Conservation (phyloP, 139 green algal genomes). For the Coelastrella sp. region DNA sequence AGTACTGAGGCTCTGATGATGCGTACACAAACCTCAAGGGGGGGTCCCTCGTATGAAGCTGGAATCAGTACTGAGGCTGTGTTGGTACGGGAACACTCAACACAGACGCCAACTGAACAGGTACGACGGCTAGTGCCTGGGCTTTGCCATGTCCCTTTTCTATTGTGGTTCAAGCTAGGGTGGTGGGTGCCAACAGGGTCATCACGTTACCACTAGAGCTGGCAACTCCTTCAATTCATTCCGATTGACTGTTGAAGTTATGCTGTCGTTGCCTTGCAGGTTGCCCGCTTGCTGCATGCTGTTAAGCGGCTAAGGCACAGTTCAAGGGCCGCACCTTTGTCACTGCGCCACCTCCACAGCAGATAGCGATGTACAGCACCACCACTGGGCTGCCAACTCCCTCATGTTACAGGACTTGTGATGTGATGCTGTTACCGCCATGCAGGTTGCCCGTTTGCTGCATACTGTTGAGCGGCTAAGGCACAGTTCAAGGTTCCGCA, state of each 20-base stretch:
- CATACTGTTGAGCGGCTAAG: not conserved
- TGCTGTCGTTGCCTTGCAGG: not conserved
- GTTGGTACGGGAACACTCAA: not conserved
- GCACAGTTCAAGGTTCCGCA: not conserved
- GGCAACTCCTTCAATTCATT: not conserved
- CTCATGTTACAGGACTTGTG: no score
- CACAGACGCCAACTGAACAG: slow-evolving; percentile 1
- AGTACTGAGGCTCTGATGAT: no score
- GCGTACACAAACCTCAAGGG: not conserved
- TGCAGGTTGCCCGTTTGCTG: slow-evolving; percentile 21
- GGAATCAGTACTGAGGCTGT: not conserved
- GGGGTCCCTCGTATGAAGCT: no score
- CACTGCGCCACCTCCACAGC: not conserved
- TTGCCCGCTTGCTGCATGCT: not conserved
- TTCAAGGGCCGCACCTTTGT: not conserved
- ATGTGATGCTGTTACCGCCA: not conserved
- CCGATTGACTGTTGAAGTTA: not conserved
- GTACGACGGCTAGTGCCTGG: not conserved
- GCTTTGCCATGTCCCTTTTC: not conserved
- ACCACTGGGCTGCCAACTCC: slow-evolving; percentile 51
- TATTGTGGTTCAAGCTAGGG: not conserved
- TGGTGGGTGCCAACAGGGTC: not conserved
- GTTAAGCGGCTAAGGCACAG: not conserved
- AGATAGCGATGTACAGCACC: slow-evolving; percentile 49
- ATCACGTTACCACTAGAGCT: slow-evolving; percentile 57